phyloP scores from a whole-genome alignment of 1,284 basidiomycete species.

The Meira miltonrushii region DNA sequence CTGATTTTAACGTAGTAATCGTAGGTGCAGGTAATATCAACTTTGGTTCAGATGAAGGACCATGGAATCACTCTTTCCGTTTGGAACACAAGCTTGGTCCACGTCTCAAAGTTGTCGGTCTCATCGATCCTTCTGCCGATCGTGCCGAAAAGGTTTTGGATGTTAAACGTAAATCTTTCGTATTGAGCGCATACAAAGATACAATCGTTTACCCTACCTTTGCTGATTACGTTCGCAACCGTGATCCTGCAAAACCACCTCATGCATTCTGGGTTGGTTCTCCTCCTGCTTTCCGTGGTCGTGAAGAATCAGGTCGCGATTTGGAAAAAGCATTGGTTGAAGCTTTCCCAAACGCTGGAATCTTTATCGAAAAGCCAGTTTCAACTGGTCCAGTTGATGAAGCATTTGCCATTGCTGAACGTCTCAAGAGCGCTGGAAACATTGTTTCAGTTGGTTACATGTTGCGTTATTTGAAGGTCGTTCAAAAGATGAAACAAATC shows the following conservation, averaged over 20 bases:
- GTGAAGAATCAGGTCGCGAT: conserved; percentile 63
- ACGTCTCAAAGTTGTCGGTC: conserved; percentile 87
- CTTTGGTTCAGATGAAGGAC: conserved; percentile 47
- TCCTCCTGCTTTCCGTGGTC: conserved; percentile 78
- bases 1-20: conserved; percentile 50
- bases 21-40: conserved; percentile 31
- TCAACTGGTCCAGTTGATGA: conserved; percentile 68
- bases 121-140: conserved; percentile 83
- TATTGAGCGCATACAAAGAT: conserved; percentile 84
- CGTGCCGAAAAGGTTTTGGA: conserved; percentile 75
- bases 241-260: conserved; percentile 36
- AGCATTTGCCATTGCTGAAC: conserved; percentile 52
- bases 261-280: conserved; percentile 81
- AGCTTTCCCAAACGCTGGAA: conserved; percentile 65
- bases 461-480: conserved; percentile 59
- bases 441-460: conserved; percentile 83
- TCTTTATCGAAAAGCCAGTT: conserved; percentile 93
- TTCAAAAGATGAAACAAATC: conserved; percentile 92
- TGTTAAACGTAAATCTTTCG: conserved; percentile 89
- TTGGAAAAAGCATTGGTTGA: conserved; percentile 85
- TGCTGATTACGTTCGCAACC: conserved; percentile 68
- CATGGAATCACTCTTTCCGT: conserved; percentile 50
- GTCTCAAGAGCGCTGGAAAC: conserved; percentile 54
- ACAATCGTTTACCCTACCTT: conserved; percentile 82
- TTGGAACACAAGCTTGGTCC: conserved; percentile 72